Percentiles rank a stretch among this genome's conserved stretches.
These are phyloP conservation scores for Skeletonema potamos DNA, from an alignment of 108 stramenopile species.

Conservation along the genomic window DNA sequence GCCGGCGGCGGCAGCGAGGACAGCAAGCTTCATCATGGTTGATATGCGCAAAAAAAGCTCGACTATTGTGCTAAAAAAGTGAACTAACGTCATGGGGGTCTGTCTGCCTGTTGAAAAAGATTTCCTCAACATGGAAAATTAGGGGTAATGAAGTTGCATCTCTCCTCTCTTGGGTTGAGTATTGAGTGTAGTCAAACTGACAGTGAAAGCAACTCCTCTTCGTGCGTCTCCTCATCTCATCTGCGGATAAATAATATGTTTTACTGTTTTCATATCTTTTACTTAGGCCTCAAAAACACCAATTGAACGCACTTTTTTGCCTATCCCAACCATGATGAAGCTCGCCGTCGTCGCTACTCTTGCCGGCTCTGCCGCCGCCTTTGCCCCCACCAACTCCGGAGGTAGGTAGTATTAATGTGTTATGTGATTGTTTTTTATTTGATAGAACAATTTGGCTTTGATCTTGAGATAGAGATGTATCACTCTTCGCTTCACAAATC, in stretches of 20 bases:
- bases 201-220: too few species aligned
- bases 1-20: constrained; percentile 59
- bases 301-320: neutral
- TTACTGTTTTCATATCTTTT: neutral
- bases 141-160: neutral
- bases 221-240: too few species aligned
- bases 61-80: neutral
- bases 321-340: constrained; percentile 38
- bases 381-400: constrained; percentile 38
- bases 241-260: too few species aligned
- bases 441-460: neutral
- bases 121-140: neutral
- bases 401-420: constrained; percentile 16
- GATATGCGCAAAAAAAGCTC: neutral
- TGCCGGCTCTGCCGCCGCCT: constrained; percentile 42
- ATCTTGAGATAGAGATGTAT: neutral
- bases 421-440: neutral
- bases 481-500: neutral
- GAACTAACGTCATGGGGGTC: constrained; percentile 1
- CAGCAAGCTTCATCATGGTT: constrained; percentile 66
- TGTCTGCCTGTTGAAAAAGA: neutral
- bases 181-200: too few species aligned
- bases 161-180: too few species aligned
- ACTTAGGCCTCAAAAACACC: neutral
- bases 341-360: constrained; percentile 29